Base-by-base conservation (phyloP, 257 asterid genomes). In the Parsonsia alboflavescens region DNA sequence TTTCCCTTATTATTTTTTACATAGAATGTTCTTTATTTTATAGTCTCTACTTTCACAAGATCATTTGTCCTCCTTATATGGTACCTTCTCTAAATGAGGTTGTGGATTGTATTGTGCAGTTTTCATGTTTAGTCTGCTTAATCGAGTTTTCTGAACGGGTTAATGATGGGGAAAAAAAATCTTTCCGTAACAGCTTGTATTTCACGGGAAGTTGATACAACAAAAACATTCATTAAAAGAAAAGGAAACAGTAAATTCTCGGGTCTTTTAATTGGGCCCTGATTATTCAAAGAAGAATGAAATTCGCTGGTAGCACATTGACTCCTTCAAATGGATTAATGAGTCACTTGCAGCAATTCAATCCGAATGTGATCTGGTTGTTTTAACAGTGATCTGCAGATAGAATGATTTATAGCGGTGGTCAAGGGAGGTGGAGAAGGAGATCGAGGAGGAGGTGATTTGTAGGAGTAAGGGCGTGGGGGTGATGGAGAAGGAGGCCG, bases 51-150 rank as follows among this genome's bases (percentile, higher is more conserved):
- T 49, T 24, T 45, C 6, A 58, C 19, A 50, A 44, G 13, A 28
- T 44, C 53, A 75, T 67, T 67, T 16, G 78, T 36, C 28, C 42
- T 36, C 28, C 42, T 13, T 41, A 39, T 46, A 41, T 50, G 28
- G 26, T 33, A 19, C 17, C 21, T 39, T 21, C 5, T 28, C 15
- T 48, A 42, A 63, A 70, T n/a, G 70, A 46, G 72, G 72, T 77
- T 77, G 66, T 63, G 65, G 76, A 41, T 62, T 71, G 80, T 50
- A 49, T 77, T 54, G 17, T 72, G 57, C 28, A 12, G 76, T 16
- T 58, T 45, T 41, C 11, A 44, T 26, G 1, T 6, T 58, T 24
- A 9, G 52, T 26, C 41, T 59, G 44, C 42, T 45, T 73, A 44
- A 4, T 24, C 22, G 45, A 26, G 46, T 21, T 53, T 5, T 21